Evolutionary conservation across 2,329 filamentous ascomycete species (phyloP), one percentile per base, ranked within the genome.

Genomic region (Fusarium sp.): DNA sequence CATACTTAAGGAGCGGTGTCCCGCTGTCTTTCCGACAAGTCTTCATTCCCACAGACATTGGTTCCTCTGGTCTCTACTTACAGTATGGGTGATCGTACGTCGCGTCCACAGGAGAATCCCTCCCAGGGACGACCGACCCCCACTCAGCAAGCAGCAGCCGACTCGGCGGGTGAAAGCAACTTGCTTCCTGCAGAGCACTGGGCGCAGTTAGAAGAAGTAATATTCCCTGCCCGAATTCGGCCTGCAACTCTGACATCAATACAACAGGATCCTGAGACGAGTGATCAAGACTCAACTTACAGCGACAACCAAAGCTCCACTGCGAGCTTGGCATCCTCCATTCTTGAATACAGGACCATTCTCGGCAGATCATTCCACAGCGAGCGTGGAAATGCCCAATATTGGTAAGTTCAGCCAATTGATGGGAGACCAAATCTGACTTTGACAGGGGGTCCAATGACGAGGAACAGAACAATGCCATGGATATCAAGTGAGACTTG

Each of bases 401-500:
- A 57, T 7, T 57, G 54, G 54, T 37, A 24, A 24, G 22, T 24
- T 24, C 22, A 24, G 22, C 22, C 22, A 24, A 24, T 24, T 24
- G 22, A 24, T 24, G 22, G 22, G 22, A 24, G 22, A 24, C 22
- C 22, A 24, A 24, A 24, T 24, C 22, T 24, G 22, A 24, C 22
- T 24, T 24, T 24, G 22, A 24, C 22, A 57, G 54, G 54, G 54
- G 31, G 16, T 57, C 54, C 14, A 57, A 57, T 35, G 54, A 57
- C 4, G 34, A 34, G 14, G n/a, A 57, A n/a, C 54, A 57, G 31
- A 35, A 35, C 10, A 24, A 57, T 22, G 54, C 34, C 2, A 57
- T 57, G 54, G 54, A 57, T 35, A 57, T 57, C 13, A 57, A 35
- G 54, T 57, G 16, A 24, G 54, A 1, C 11, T 34, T 24, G 5